These are phyloP conservation scores for Passalora sequoiae DNA, from an alignment of 2,329 filamentous ascomycete genomes.

Conservation along the genomic window DNA sequence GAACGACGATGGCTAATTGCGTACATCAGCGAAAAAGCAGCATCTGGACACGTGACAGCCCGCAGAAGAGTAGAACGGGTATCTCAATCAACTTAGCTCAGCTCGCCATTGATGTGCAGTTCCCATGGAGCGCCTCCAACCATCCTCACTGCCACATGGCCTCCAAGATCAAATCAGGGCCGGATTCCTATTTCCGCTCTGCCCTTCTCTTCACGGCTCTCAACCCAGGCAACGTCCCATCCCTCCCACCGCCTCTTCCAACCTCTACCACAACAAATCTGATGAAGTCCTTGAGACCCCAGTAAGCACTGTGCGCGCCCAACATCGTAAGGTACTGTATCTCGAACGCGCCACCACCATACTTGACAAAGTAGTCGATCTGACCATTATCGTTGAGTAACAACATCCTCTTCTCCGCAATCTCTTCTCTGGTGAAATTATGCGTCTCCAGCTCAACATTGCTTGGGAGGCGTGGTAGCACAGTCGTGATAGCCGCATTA, in stretches of 20 bases:
- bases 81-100: background rate
- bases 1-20: background rate
- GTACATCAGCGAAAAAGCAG: background rate
- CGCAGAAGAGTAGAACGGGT: background rate
- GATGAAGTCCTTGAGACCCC: conserved; percentile 82
- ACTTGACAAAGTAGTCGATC: conserved; percentile 82
- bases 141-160: background rate
- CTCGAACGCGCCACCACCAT: conserved; percentile 79
- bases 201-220: conserved; percentile 51
- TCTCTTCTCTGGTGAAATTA: conserved; percentile 86
- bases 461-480: conserved; percentile 39
- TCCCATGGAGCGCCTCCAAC: background rate
- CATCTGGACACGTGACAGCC: background rate
- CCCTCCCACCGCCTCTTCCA: conserved; percentile 65
- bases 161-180: background rate
- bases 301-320: conserved; percentile 91
- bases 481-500: conserved; percentile 28
- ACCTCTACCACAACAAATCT: conserved; percentile 84
- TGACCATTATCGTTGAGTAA: conserved; percentile 95
- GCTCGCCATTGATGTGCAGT: background rate
- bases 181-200: background rate
- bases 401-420: conserved; percentile 82
- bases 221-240: conserved; percentile 50
- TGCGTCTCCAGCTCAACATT: conserved; percentile 89
- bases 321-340: conserved; percentile 98